Conservation (phyloP, 2,329 filamentous ascomycete genomes). For the Fusarium torreyae region DNA sequence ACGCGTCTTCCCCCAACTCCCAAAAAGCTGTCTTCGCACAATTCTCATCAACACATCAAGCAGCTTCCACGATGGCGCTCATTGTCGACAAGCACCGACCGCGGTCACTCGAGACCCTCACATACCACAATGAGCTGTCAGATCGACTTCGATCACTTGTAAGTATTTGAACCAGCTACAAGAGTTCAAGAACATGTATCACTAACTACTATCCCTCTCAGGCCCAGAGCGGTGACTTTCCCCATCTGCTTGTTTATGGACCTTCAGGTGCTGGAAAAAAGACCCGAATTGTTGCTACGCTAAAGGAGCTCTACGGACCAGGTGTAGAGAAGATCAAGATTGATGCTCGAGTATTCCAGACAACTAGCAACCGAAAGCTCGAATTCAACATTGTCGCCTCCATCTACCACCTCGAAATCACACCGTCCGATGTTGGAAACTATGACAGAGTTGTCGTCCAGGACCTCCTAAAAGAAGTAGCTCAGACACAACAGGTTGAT, state of each 20-base stretch:
- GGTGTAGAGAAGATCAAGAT: constrained; percentile 99
- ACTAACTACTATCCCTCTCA: constrained; percentile 56
- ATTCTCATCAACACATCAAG: constrained; percentile 30
- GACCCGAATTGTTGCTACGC: constrained; percentile 93
- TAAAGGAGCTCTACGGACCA: constrained; percentile 94
- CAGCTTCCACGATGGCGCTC: constrained; percentile 69
- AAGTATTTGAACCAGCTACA: constrained; percentile 65
- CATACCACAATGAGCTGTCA: constrained; percentile 91
- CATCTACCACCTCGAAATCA: constrained; percentile 98
- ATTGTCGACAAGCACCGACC: constrained; percentile 82
- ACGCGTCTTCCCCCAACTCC: constrained; percentile 52
- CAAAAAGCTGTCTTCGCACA: constrained; percentile 44
- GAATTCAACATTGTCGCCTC: constrained; percentile 99
- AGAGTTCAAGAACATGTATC: not conserved
- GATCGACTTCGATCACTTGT: constrained; percentile 89
- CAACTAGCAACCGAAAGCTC: constrained; percentile 94
- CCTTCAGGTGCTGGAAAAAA: constrained; percentile 98
- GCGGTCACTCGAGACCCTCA: constrained; percentile 81
- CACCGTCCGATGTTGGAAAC: constrained; percentile 94
- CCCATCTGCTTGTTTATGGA: constrained; percentile 96
- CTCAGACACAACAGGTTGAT: constrained; percentile 99
- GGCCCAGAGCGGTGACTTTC: constrained; percentile 98
- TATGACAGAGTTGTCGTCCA: constrained; percentile 97
- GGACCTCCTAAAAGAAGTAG: constrained; percentile 96
- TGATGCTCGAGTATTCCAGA: constrained; percentile 96